Conservation (phyloP, 1,284 basidiomycete species). For the Boletus hoseneyae region DNA sequence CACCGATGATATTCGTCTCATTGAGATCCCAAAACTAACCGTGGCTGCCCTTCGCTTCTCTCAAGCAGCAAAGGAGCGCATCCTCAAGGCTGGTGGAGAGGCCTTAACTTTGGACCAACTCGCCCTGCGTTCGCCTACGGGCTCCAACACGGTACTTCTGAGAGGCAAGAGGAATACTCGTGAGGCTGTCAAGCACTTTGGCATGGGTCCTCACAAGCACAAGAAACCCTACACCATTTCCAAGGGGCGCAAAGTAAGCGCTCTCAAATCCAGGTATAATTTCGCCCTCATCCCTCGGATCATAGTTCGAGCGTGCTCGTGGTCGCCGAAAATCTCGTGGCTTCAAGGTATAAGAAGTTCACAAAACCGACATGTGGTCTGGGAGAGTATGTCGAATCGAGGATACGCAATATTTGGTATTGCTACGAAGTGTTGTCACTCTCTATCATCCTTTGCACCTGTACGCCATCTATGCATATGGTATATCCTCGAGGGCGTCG, state of each 20-base stretch:
- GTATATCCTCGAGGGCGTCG: constrained; percentile 16
- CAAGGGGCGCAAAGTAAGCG: constrained; percentile 87
- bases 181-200: constrained; percentile 97
- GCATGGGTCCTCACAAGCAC: constrained; percentile 89
- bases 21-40: constrained; percentile 87
- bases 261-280: neutral
- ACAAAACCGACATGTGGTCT: constrained; percentile 26
- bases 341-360: constrained; percentile 73
- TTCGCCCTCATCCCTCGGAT: constrained; percentile 10
- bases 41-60: constrained; percentile 97
- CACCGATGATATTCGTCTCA: constrained; percentile 93
- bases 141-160: constrained; percentile 91
- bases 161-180: constrained; percentile 91
- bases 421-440: constrained; percentile 20
- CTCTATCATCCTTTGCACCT: constrained; percentile 16
- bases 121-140: constrained; percentile 90
- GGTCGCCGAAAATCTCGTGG: constrained; percentile 92
- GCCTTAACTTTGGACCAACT: constrained; percentile 96
- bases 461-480: constrained; percentile 29
- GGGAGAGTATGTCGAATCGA: constrained; percentile 17
- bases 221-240: constrained; percentile 93
- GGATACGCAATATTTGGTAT: constrained; percentile 29
- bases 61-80: constrained; percentile 88
- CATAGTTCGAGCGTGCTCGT: constrained; percentile 82
- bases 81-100: constrained; percentile 95